Conservation (phyloP, 495 filamentous ascomycete species). For the Tuber umbilicatum region DNA sequence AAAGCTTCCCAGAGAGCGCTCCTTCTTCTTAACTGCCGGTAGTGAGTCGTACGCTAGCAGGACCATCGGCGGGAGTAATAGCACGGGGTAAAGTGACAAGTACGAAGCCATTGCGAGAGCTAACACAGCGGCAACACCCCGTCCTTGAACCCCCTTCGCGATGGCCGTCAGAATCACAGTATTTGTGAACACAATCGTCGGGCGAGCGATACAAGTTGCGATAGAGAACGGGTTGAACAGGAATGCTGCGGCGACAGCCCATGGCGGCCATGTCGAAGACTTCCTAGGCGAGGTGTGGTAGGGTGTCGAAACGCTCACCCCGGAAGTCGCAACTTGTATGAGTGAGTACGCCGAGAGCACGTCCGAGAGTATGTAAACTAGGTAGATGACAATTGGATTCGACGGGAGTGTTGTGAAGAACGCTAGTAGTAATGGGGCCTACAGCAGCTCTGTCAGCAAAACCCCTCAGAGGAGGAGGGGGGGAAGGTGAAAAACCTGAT, state of each 20-base stretch:
- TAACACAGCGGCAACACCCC: conserved; percentile 69
- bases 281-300: conserved; percentile 72
- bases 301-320: conserved; percentile 63
- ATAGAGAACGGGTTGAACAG: conserved; percentile 95
- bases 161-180: conserved; percentile 79
- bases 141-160: conserved; percentile 70
- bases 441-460: conserved; percentile 9
- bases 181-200: conserved; percentile 85
- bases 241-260: conserved; percentile 75
- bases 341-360: conserved; percentile 78
- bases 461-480: background rate
- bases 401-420: conserved; percentile 81
- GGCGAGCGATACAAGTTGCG: conserved; percentile 82
- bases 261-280: conserved; percentile 66
- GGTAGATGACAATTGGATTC: conserved; percentile 59
- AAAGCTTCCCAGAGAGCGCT: conserved; percentile 44
- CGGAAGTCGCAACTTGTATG: conserved; percentile 73
- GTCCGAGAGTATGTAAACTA: conserved; percentile 78
- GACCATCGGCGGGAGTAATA: conserved; percentile 75
- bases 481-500: conserved; percentile 56
- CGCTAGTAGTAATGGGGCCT: conserved; percentile 84
- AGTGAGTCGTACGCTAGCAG: conserved; percentile 69
- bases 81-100: conserved; percentile 80
- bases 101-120: conserved; percentile 82
- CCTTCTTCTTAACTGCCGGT: conserved; percentile 11